These are phyloP conservation scores for Dothideomycetidae sp. DNA, from an alignment of 2,329 filamentous ascomycete species.

Conservation along the genomic window DNA sequence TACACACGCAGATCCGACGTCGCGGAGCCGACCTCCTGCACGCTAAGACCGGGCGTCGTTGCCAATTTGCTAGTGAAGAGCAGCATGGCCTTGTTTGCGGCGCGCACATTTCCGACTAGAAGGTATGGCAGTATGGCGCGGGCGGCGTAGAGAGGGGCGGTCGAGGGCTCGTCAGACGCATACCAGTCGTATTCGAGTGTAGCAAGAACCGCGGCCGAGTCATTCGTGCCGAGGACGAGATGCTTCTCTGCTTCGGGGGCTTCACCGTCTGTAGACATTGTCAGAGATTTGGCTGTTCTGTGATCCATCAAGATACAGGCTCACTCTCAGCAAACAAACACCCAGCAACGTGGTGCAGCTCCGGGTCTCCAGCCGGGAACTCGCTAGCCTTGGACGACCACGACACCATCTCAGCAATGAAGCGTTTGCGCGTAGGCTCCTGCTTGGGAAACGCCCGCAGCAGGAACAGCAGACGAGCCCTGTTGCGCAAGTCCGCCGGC, in stretches of 20 bases:
- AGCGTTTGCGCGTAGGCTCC: constrained; percentile 88
- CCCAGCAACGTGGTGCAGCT: constrained; percentile 84
- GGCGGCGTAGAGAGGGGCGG: constrained; percentile 71
- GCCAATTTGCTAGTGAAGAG: constrained; percentile 56
- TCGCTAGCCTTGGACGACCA: constrained; percentile 83
- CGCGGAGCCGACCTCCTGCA: constrained; percentile 66
- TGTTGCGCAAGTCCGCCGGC: constrained; percentile 57
- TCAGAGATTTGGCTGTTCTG: too few species aligned
- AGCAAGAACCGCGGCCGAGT: constrained; percentile 67
- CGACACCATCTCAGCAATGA: constrained; percentile 71
- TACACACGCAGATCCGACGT: constrained; percentile 64
- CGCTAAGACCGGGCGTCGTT: constrained; percentile 48
- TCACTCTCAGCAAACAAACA: constrained; percentile 68
- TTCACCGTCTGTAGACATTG: constrained; percentile 49
- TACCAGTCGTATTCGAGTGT: constrained; percentile 92
- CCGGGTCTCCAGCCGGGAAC: constrained; percentile 80
- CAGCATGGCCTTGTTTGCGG: constrained; percentile 68
- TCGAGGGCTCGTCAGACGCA: constrained; percentile 71
- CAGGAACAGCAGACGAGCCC: constrained; percentile 61
- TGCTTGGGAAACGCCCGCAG: constrained; percentile 65
- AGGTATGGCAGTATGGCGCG: constrained; percentile 85
- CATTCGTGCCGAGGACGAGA: constrained; percentile 73
- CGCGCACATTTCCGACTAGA: constrained; percentile 75
- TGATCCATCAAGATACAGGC: too few species aligned
- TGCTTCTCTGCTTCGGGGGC: constrained; percentile 88